Evolutionary conservation across 768 basidiomycete genomes (phyloP).

Genomic region (Hygrophorus pudorinus): DNA sequence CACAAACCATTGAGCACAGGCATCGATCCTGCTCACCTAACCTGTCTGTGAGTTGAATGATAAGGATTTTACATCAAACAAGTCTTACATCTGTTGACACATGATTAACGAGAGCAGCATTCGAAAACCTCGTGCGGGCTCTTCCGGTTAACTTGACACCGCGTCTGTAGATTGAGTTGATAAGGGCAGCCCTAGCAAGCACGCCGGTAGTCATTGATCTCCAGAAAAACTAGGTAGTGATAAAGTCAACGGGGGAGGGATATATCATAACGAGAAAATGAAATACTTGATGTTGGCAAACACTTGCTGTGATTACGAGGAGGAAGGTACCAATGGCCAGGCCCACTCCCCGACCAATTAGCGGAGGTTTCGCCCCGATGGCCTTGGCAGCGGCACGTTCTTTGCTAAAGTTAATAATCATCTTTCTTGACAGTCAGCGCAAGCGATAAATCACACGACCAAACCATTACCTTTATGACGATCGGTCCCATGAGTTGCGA

Average conservation of each 20-base stretch:
- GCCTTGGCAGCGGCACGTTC: conserved; percentile 29
- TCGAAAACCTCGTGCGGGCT: conserved; percentile 51
- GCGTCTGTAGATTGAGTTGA: conserved; percentile 62
- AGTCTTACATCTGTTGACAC: conserved; percentile 50
- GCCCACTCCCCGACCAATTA: conserved; percentile 45
- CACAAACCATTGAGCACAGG: conserved; percentile 65
- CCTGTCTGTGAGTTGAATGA: background rate
- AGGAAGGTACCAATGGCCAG: conserved; percentile 47
- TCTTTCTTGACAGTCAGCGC: conserved; percentile 17
- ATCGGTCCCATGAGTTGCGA: conserved; percentile 55
- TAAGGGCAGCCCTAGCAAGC: conserved; percentile 54
- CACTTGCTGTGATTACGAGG: conserved; percentile 38
- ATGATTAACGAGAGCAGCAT: conserved; percentile 50
- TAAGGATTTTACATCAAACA: conserved; percentile 11
- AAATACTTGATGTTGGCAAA: conserved; percentile 54
- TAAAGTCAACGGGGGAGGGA: background rate
- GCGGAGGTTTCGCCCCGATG: conserved; percentile 23
- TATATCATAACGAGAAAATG: background rate
- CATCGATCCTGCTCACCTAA: conserved; percentile 46
- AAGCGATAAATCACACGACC: background rate
- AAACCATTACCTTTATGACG: conserved; percentile 37
- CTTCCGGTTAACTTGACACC: conserved; percentile 56
- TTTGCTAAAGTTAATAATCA: conserved; percentile 54
- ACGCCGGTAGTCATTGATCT: conserved; percentile 59
- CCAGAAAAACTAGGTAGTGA: conserved; percentile 49